Base-by-base conservation (phyloP, 495 filamentous ascomycete species). In the Mytilinidion resinicola region DNA sequence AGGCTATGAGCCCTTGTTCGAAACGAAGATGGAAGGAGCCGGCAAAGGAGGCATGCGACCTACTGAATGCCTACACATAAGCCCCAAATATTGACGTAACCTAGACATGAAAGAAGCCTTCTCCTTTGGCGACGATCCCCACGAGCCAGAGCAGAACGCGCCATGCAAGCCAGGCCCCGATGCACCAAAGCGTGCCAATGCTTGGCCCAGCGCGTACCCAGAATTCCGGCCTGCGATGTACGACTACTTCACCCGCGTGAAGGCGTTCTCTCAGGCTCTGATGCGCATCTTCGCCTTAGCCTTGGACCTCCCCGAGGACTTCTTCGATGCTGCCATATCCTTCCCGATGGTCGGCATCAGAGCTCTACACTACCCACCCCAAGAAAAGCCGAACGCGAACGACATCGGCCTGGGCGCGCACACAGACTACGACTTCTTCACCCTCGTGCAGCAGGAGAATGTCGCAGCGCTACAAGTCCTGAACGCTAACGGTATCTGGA, bases 401-500 rank as follows among this genome's bases (percentile, higher is more conserved):
- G 53, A 62, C 21, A 51, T 57, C 11, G 53, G 60, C 12, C 51
- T 62, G 1, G 62, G 62, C 12, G 62, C 62, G 12, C 62, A 64
- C 38, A 64, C 62, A 14, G 61, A 63, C 51, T 63, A 69, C 51
- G 57, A 51, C 50, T 59, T 50, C 48, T 63, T 63, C 42, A 63
- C 61, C 21, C 44, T 63, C 1, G 55, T 63, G 17, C 51, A 72
- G 1, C 75, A 77, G 33, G 70, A 70, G 46, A 55, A 73, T 15
- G 73, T 67, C 0, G 72, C 73, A 1, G 77, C 73, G 1, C 58
- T 80, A 5, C 77, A 80, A 55, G 74, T 80, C 0, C 66, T 80
- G 1, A 78, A 77, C 43, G 75, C 74, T 37, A 76, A 77, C 44
- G 77, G 76, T 0, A 69, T 75, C 11, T 80, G 77, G 76, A 74